Percentiles rank a stretch among this genome's conserved stretches.
These are phyloP conservation scores for Solanum hybrid DNA, from an alignment of 305 asterid genomes.

Conservation along the genomic window DNA sequence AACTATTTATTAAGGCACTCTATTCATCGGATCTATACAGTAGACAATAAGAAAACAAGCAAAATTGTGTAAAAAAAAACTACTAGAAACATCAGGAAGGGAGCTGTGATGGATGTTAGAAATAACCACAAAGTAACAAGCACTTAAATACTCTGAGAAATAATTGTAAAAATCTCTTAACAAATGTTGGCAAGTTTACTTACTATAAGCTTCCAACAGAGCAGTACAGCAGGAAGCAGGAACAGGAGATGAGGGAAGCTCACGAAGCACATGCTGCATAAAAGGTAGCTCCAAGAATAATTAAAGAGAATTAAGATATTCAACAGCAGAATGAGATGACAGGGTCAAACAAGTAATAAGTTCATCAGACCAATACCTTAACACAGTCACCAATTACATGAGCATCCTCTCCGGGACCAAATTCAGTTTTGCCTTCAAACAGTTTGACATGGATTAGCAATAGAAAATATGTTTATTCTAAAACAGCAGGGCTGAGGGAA, in stretches of 20 bases:
- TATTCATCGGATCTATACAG: neutral
- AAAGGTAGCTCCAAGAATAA: slow-evolving; percentile 11
- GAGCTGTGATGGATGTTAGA: neutral
- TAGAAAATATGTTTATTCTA: neutral
- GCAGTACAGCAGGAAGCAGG: slow-evolving; percentile 99
- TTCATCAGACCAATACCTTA: slow-evolving; percentile 46
- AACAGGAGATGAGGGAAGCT: slow-evolving; percentile 99
- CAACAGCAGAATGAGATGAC: neutral
- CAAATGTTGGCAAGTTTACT: slow-evolving; percentile 15
- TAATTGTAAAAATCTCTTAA: neutral
- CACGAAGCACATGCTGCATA: slow-evolving; percentile 94
- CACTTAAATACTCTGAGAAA: neutral
- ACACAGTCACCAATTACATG: slow-evolving; percentile 98
- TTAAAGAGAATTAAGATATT: neutral
- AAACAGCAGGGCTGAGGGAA: neutral
- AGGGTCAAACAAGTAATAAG: neutral
- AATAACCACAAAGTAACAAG: neutral
- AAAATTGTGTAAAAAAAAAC: neutral
- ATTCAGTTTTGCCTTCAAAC: slow-evolving; percentile 68
- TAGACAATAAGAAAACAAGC: neutral
- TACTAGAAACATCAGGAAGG: neutral
- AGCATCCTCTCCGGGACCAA: slow-evolving; percentile 85
- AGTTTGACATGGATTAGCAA: neutral
- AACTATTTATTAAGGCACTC: neutral
- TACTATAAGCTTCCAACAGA: slow-evolving; percentile 87